Evolutionary conservation across 441 rosid species (phyloP).

Genomic region (Lagerstroemia fauriei): DNA sequence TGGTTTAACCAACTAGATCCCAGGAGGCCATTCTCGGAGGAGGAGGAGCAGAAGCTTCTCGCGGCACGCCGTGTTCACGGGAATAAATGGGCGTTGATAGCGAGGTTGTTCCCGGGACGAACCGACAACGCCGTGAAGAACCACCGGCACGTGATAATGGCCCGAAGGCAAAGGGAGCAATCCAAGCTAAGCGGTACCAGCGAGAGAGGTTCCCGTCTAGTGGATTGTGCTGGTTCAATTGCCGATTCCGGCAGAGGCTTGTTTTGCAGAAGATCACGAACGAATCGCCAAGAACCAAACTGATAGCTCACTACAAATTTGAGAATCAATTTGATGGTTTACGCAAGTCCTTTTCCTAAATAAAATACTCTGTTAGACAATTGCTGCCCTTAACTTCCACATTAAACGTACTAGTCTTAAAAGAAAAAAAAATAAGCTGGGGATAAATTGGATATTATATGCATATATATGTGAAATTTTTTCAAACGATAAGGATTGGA

Average conservation of each 20-base stretch:
- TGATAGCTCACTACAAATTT: too few species aligned
- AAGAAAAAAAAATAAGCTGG: too few species aligned
- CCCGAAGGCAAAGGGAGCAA: too few species aligned
- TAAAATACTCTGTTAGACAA: too few species aligned
- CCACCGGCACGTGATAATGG: conserved; percentile 69
- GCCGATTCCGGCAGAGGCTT: conserved; percentile 7
- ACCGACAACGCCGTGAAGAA: conserved; percentile 66
- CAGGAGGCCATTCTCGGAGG: conserved; percentile 57
- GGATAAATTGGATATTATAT: too few species aligned
- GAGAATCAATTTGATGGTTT: conserved; percentile 36
- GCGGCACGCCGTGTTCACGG: conserved; percentile 63
- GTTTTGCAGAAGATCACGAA: conserved; percentile 38
- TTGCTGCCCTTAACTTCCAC: too few species aligned
- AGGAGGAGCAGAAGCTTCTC: conserved; percentile 60
- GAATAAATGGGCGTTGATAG: too few species aligned
- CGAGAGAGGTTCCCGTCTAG: conserved; percentile 38
- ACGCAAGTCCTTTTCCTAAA: too few species aligned
- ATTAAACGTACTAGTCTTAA: too few species aligned
- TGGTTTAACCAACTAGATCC: conserved; percentile 74
- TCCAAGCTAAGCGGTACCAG: conserved; percentile 38
- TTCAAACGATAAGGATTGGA: too few species aligned
- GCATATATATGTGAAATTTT: too few species aligned
- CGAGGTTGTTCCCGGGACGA: conserved; percentile 60
- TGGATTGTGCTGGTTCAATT: conserved; percentile 22
- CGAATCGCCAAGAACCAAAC: too few species aligned